Conservation (phyloP, 2,329 filamentous ascomycete genomes). For the Endoconidiophora laricicola region DNA sequence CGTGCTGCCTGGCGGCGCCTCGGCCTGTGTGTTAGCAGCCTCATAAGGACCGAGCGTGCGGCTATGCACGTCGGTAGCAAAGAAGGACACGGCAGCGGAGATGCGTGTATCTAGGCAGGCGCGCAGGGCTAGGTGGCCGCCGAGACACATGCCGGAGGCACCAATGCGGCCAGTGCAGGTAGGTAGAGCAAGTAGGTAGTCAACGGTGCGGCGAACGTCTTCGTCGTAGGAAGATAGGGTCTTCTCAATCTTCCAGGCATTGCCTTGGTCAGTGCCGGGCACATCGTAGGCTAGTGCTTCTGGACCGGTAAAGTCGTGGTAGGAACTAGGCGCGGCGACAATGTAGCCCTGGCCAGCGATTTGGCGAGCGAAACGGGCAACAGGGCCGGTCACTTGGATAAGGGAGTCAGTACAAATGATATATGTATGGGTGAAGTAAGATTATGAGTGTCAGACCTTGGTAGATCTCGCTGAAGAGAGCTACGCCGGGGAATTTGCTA, state of each 20-base stretch:
- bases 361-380: slow-evolving; percentile 75
- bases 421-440: not conserved
- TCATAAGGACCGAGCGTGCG: slow-evolving; percentile 50
- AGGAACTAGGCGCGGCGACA: slow-evolving; percentile 75
- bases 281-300: slow-evolving; percentile 74
- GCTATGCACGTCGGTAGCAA: slow-evolving; percentile 80
- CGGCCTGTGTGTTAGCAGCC: slow-evolving; percentile 31
- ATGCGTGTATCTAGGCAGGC: slow-evolving; percentile 57
- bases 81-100: slow-evolving; percentile 67
- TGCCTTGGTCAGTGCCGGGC: slow-evolving; percentile 74
- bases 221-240: slow-evolving; percentile 75
- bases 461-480: slow-evolving; percentile 87
- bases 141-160: slow-evolving; percentile 79
- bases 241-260: slow-evolving; percentile 74
- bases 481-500: slow-evolving; percentile 64
- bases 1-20: slow-evolving; percentile 21
- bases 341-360: slow-evolving; percentile 90
- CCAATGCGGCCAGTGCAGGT: slow-evolving; percentile 73
- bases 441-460: slow-evolving; percentile 44
- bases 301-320: slow-evolving; percentile 82
- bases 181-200: slow-evolving; percentile 51
- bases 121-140: slow-evolving; percentile 63
- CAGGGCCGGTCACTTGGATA: slow-evolving; percentile 64
- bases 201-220: slow-evolving; percentile 51
- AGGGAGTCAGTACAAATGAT: slow-evolving; percentile 9